A percentile compares a stretch with the other conserved stretches of the same genome.
These are phyloP conservation scores for Parsonsia alboflavescens DNA, from an alignment of 257 asterid species.

Conservation along the genomic window DNA sequence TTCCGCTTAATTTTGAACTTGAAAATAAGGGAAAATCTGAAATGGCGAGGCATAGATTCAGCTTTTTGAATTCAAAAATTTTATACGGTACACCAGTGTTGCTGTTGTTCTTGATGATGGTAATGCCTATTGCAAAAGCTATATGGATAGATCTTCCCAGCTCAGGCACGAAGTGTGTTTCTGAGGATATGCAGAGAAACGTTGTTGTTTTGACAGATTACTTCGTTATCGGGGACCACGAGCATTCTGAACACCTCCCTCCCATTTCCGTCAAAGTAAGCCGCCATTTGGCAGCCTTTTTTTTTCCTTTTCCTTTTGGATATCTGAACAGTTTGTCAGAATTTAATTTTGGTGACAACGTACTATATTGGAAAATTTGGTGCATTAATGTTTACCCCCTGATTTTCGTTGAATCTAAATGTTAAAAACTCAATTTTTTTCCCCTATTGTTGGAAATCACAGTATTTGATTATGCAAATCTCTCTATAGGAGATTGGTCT, in stretches of 20 bases:
- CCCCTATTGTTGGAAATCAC: not conserved
- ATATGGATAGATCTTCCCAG: conserved; percentile 71
- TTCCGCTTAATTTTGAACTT: not conserved
- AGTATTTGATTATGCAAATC: too few relatives aligned
- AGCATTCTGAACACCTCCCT: conserved; percentile 37
- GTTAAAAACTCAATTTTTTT: not conserved
- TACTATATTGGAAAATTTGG: not conserved
- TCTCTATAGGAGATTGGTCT: not conserved
- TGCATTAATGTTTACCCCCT: not conserved
- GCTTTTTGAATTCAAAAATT: conserved; percentile 23
- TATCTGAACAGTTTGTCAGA: not conserved
- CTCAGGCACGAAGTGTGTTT: conserved; percentile 69
- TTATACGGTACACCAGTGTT: conserved; percentile 12
- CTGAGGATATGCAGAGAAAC: conserved; percentile 62
- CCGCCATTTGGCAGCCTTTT: not conserved
- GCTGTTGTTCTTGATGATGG: conserved; percentile 16
- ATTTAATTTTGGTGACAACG: not conserved
- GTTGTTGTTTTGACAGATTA: conserved; percentile 79
- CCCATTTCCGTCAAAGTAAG: conserved; percentile 64
- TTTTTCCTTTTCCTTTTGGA: not conserved
- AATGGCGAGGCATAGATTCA: conserved; percentile 26
- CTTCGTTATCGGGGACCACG: conserved; percentile 49
- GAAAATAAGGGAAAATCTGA: not conserved
- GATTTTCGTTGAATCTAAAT: too few relatives aligned
- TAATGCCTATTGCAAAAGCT: conserved; percentile 49